phyloP scores from a whole-genome alignment of 1,284 basidiomycete genomes.

The Ceratobasidium sp. region DNA sequence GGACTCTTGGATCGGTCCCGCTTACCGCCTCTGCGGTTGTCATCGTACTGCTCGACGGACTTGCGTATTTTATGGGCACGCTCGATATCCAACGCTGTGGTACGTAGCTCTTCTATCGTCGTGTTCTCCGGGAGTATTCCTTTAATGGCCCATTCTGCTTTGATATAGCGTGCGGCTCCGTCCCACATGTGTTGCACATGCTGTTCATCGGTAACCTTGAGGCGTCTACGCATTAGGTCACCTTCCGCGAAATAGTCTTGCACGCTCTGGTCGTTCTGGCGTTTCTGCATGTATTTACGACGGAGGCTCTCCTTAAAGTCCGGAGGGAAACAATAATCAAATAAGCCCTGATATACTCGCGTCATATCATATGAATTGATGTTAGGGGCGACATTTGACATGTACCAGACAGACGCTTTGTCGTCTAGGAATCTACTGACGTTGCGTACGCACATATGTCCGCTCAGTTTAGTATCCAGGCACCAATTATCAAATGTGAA shows the following conservation, averaged over 20 bases:
- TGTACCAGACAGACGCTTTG: conserved; percentile 26
- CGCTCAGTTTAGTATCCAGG: not conserved
- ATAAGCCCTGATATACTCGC: conserved; percentile 49
- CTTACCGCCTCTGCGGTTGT: not conserved
- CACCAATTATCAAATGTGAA: conserved; percentile 2
- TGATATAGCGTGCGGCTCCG: not conserved
- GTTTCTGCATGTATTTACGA: conserved; percentile 37
- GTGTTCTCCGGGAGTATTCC: not conserved
- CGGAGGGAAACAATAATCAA: conserved; percentile 60
- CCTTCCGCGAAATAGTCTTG: conserved; percentile 41
- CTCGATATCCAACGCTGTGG: not conserved
- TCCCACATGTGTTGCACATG: not conserved
- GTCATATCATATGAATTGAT: conserved; percentile 1
- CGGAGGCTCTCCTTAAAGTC: conserved; percentile 53
- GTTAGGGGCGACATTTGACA: conserved; percentile 27
- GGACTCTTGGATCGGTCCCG: not conserved
- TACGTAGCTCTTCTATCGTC: not conserved
- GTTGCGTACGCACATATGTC: not conserved
- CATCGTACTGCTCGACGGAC: not conserved
- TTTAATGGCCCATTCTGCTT: not conserved
- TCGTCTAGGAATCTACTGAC: conserved; percentile 19
- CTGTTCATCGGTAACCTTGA: not conserved
- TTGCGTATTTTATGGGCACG: not conserved
- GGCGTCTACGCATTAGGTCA: not conserved
- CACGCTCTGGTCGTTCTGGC: conserved; percentile 46